Evolutionary conservation across 169 alveolate genomes (phyloP).

Genomic region (Cryptosporidium parvum): DNA sequence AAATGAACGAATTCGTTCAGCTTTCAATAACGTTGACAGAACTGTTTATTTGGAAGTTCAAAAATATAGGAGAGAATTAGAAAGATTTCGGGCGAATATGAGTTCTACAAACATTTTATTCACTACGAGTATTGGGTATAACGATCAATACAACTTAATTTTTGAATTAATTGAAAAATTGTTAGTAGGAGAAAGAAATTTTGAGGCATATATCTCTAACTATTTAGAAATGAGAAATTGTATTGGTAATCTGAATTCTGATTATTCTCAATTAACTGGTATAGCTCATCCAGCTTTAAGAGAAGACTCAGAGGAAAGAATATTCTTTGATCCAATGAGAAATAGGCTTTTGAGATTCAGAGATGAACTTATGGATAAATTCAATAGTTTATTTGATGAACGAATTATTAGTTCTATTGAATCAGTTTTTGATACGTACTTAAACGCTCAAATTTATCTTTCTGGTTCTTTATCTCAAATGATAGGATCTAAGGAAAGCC

Average conservation of each 20-base stretch:
- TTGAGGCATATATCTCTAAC: background rate
- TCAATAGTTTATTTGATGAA: background rate
- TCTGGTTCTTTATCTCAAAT: constrained; percentile 26
- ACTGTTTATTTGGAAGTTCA: background rate
- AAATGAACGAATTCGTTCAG: background rate
- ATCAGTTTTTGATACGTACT: background rate
- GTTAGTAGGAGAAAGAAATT: background rate
- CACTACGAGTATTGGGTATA: background rate
- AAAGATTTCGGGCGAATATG: background rate
- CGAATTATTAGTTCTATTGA: background rate
- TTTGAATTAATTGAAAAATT: constrained; percentile 11
- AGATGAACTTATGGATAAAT: background rate
- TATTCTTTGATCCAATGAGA: background rate
- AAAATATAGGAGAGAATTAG: background rate
- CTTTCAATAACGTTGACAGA: background rate
- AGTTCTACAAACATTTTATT: background rate
- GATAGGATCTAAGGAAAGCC: background rate
- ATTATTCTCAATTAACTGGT: background rate
- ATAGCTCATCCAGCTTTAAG: background rate
- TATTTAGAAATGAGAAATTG: constrained; percentile 34
- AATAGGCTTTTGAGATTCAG: background rate
- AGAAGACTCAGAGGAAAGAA: background rate
- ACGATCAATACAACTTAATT: background rate
- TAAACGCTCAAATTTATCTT: constrained; percentile 3
- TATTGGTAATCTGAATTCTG: background rate